These are phyloP conservation scores for Priceomyces melissophilus DNA, from an alignment of 805 yeast genomes.

Conservation along the genomic window DNA sequence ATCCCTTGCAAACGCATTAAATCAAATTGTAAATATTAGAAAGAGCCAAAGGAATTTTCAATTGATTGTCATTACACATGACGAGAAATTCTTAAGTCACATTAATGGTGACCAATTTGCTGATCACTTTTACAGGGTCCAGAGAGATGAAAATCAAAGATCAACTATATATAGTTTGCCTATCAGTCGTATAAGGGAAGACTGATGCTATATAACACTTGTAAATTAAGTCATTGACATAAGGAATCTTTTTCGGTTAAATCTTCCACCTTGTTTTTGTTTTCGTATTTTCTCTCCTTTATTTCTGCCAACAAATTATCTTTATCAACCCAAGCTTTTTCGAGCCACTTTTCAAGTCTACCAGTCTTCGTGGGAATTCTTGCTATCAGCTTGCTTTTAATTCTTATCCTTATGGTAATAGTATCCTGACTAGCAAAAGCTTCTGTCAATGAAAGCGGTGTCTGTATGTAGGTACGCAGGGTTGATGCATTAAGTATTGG, in stretches of 20 bases:
- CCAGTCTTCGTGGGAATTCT: conserved; percentile 51
- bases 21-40: conserved; percentile 70
- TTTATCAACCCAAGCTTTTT: conserved; percentile 66
- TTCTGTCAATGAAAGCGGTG: conserved; percentile 29
- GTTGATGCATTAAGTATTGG: conserved; percentile 1
- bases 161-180: conserved; percentile 62
- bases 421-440: conserved; percentile 24
- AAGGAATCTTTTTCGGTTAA: too few relatives aligned
- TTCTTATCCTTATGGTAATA: conserved; percentile 44
- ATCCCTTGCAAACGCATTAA: conserved; percentile 77
- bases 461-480: not conserved
- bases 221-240: not conserved
- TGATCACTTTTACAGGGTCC: conserved; percentile 80
- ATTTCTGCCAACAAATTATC: conserved; percentile 36
- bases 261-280: not conserved
- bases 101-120: conserved; percentile 85
- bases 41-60: conserved; percentile 84
- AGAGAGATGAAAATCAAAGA: conserved; percentile 76
- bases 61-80: conserved; percentile 93
- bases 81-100: conserved; percentile 79
- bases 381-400: conserved; percentile 43
- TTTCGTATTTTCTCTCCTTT: not conserved
- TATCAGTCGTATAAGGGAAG: conserved; percentile 36
- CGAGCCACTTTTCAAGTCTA: conserved; percentile 73
- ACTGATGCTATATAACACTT: conserved; percentile 9